Evolutionary conservation across 2,329 filamentous ascomycete species (phyloP).

Genomic region (Venturia nashicola): DNA sequence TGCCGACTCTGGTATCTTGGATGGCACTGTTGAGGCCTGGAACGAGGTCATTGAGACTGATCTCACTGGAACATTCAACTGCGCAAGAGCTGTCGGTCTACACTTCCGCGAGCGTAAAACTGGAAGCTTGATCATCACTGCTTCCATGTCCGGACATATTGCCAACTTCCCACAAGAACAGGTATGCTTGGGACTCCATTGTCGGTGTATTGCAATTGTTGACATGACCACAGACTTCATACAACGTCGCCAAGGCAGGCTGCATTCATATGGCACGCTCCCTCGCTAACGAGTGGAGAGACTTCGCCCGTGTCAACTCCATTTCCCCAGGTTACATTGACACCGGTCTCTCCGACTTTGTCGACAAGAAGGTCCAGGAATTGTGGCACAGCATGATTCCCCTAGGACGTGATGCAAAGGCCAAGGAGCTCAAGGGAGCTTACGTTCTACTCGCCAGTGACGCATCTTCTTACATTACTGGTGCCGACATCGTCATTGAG

Average conservation of each 20-base stretch:
- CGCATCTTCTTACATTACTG: conserved; percentile 39
- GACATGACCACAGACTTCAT: conserved; percentile 22
- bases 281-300: conserved; percentile 57
- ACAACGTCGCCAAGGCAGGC: conserved; percentile 11
- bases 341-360: conserved; percentile 35
- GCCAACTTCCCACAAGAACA: conserved; percentile 74
- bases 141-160: conserved; percentile 66
- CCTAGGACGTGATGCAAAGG: conserved; percentile 49
- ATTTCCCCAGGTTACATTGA: conserved; percentile 40
- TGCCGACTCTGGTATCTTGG: conserved; percentile 55
- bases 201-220: not conserved
- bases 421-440: conserved; percentile 43
- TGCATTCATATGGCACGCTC: conserved; percentile 53
- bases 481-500: conserved; percentile 14
- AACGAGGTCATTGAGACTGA: conserved; percentile 76
- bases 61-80: conserved; percentile 78
- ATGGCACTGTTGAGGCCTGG: conserved; percentile 57
- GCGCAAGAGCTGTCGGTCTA: conserved; percentile 69
- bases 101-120: conserved; percentile 25
- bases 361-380: conserved; percentile 38
- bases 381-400: conserved; percentile 50
- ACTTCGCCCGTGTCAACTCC: conserved; percentile 37
- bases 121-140: conserved; percentile 54
- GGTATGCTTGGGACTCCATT: conserved; percentile 24
- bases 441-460: conserved; percentile 43